Base-by-base conservation (phyloP, 257 asterid genomes). In the Ophiorrhiza pumila region DNA sequence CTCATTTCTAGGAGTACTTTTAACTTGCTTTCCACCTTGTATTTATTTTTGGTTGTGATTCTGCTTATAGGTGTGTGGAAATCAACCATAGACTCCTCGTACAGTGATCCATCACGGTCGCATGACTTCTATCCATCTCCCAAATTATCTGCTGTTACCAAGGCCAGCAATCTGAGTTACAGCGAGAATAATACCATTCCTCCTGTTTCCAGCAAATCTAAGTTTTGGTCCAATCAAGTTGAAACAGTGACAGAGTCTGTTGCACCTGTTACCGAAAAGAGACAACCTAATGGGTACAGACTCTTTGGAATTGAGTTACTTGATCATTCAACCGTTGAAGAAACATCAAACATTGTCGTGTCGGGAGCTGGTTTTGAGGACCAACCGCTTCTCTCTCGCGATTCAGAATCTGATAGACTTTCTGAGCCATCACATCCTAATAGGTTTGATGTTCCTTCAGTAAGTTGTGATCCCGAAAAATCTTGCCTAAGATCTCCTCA, bases 301-400 rank as follows among this genome's bases (percentile, higher is more conserved):
- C 83, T 94, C 62, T 91, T 91, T 74, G 99, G 97, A 27, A 85
- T 91, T 69, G 96, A 91, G 83, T 82, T 91, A 77, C 77, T 82
- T 74, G 88, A 86, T 73, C 90, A 74, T 53, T 80, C 99, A 65
- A 73, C 81, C 0, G 71, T 77, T 56, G 91, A 87, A 52, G 95
- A 87, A 70, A 56, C 85, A 23, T 77, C 90, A 72, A 80, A 65
- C 8, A 78, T 78, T 27, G 69, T 78, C 67, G 83, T 47, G 31
- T 77, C 87, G 74, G 85, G 79, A 76, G 75, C 79, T 72, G 85
- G 76, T 45, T 69, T 69, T 59, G 92, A 85, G 84, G 88, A 88
- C 77, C 85, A 83, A 76, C 88, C 69, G 42, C 77, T 63, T 76
- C 68, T 82, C 66, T 78, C 85, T 68, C 76, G 72, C 27, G 90